A percentile compares a stretch with the other conserved stretches of the same genome.
These are phyloP conservation scores for Lindgomyces ingoldianus DNA, from an alignment of 495 filamentous ascomycete species.

Conservation along the genomic window DNA sequence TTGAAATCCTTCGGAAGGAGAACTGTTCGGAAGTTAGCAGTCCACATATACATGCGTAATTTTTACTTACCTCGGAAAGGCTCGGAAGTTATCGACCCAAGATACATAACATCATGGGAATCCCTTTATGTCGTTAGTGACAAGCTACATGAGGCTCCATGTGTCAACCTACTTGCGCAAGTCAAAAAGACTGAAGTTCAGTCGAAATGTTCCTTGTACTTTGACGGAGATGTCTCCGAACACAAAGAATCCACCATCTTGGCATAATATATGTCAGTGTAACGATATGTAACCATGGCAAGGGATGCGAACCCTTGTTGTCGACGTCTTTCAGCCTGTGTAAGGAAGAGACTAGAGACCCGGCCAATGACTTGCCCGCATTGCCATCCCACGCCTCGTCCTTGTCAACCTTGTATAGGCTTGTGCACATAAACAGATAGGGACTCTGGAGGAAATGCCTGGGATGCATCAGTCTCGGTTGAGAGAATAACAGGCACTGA, in stretches of 20 bases:
- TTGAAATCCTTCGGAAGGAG: conserved; percentile 77
- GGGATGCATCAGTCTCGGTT: conserved; percentile 28
- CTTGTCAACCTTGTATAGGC: conserved; percentile 62
- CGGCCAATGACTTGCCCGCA: conserved; percentile 64
- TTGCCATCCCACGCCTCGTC: conserved; percentile 49
- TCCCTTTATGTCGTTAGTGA: conserved; percentile 43
- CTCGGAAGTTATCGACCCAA: conserved; percentile 72
- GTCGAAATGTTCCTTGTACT: conserved; percentile 72
- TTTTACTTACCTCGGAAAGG: conserved; percentile 65
- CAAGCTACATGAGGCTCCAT: not conserved
- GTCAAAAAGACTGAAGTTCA: conserved; percentile 87
- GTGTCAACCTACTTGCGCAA: conserved; percentile 63
- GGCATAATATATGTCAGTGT: not conserved
- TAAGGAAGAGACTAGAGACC: conserved; percentile 85
- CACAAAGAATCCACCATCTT: conserved; percentile 95
- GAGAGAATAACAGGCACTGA: not conserved
- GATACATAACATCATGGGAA: conserved; percentile 59
- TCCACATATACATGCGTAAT: conserved; percentile 31
- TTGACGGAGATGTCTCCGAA: conserved; percentile 90
- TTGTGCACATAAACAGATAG: conserved; percentile 80
- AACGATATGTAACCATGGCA: not conserved
- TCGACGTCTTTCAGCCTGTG: conserved; percentile 90
- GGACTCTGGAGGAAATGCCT: conserved; percentile 77
- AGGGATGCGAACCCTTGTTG: conserved; percentile 58
- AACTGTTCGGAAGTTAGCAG: conserved; percentile 46